Evolutionary conservation across 192 early-diverging fungal genomes (phyloP).

Genomic region (Coemansia sp.): DNA sequence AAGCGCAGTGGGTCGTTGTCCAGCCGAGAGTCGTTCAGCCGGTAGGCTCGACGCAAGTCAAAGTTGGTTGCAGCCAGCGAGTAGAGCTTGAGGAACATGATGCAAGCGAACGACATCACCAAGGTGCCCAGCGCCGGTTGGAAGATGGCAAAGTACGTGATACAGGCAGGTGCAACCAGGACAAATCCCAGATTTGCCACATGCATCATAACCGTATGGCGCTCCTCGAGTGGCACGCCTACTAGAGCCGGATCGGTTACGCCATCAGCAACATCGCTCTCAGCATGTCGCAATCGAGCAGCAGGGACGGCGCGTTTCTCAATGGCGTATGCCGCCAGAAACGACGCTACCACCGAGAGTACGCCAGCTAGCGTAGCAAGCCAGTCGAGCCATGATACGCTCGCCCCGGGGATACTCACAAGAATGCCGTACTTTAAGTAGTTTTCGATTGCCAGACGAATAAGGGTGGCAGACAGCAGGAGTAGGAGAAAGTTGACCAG

Average conservation of each 20-base stretch:
- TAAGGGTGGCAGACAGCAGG: slow-evolving; percentile 74
- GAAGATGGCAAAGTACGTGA: slow-evolving; percentile 67
- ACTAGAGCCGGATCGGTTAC: slow-evolving; percentile 17
- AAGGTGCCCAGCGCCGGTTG: slow-evolving; percentile 68
- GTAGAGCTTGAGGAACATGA: slow-evolving; percentile 80
- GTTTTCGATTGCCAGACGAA: slow-evolving; percentile 86
- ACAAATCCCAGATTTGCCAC: slow-evolving; percentile 56
- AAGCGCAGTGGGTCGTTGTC: slow-evolving; percentile 38
- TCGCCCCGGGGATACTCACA: slow-evolving; percentile 64
- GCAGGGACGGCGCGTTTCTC: slow-evolving; percentile 56
- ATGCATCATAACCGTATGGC: slow-evolving; percentile 48
- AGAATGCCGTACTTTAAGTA: slow-evolving; percentile 86
- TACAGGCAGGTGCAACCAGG: slow-evolving; percentile 60
- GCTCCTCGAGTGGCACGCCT: slow-evolving; percentile 21
- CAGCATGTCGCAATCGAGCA: not conserved
- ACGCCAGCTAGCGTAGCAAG: slow-evolving; percentile 55
- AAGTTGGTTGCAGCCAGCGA: slow-evolving; percentile 78
- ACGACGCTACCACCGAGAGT: slow-evolving; percentile 44
- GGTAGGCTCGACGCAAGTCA: slow-evolving; percentile 65
- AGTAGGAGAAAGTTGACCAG: slow-evolving; percentile 77
- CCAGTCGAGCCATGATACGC: slow-evolving; percentile 61
- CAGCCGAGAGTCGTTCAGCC: slow-evolving; percentile 49
- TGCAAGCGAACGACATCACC: slow-evolving; percentile 59
- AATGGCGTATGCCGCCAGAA: slow-evolving; percentile 60
- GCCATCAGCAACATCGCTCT: not conserved